Evolutionary conservation across 257 asterid species (phyloP).

Genomic region (Nicotiana undulata): DNA sequence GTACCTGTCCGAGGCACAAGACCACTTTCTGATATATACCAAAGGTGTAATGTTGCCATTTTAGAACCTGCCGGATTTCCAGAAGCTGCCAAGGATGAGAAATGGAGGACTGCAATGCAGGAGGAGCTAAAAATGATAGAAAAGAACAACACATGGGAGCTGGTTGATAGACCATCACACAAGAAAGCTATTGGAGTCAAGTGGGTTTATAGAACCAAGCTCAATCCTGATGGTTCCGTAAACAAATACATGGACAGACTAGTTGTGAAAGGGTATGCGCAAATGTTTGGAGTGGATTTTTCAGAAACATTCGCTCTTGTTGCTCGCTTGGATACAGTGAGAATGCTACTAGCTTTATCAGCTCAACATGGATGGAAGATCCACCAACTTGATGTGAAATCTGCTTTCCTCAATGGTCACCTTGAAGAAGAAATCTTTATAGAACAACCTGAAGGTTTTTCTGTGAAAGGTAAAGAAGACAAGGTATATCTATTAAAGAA

Average conservation of each 20-base stretch:
- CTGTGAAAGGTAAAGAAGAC: background rate
- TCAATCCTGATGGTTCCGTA: too few species aligned
- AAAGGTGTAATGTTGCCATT: background rate
- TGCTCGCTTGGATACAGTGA: too few species aligned
- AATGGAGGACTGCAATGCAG: too few species aligned
- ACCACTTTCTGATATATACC: background rate
- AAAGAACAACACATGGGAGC: background rate
- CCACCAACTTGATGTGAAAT: too few species aligned
- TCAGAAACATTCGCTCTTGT: too few species aligned
- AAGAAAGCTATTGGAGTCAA: background rate
- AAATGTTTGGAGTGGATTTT: too few species aligned
- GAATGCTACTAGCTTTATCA: too few species aligned
- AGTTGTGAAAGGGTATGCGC: too few species aligned
- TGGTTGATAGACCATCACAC: background rate
- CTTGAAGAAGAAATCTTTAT: background rate
- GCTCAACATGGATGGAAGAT: too few species aligned
- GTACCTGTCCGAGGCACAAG: background rate
- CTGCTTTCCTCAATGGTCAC: background rate
- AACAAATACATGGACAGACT: too few species aligned
- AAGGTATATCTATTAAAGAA: background rate
- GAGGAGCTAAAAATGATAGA: too few species aligned
- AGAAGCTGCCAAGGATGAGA: too few species aligned
- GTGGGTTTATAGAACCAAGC: background rate
- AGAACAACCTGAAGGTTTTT: background rate
- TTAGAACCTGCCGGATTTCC: background rate